Base-by-base conservation (phyloP, 352 stramenopile genomes). In the Phytopythium oedochilum region DNA sequence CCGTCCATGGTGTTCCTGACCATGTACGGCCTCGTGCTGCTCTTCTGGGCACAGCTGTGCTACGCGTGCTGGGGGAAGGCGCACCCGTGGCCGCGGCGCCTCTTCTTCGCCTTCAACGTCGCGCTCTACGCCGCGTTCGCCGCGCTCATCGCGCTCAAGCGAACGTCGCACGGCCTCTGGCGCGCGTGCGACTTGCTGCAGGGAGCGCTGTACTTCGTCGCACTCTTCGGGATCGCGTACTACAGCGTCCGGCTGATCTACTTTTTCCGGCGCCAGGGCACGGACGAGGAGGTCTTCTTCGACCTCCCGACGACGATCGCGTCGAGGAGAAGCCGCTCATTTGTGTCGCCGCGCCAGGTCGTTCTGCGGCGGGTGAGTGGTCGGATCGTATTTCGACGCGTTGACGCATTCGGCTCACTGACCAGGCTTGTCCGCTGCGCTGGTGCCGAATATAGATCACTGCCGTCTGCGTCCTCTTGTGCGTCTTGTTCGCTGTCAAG, bases 11-110 rank as follows among this genome's bases (percentile, higher is more conserved):
- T 93, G n/a, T 93, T 91, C 48, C 70, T 91, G 60, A 86, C 76
- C 56, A 93, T 88, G 75, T 91, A 93, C 52, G 80, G 76, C 11
- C 77, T 93, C 29, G 78, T 93, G 64, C 69, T 93, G 63, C 78
- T 93, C 44, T 93, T 93, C 51, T 91, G 81, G 73, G 80, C 83
- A 17, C 80, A 91, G 49, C 62, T 93, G n/a, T 93, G 83, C 66
- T 90, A 90, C 64, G 80, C 83, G 6, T 90, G 81, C 61, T 89
- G 81, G 71, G 78, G 77, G 40, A 88, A 86, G 46, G 72, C 73
- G 26, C 72, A 90, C 28, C 80, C 83, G 48, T 88, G 82, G 77
- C 83, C 82, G 28, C 70, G 80, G 9, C 75, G 78, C 18, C 52
- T 91, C 39, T 93, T 91, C 58, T 89, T 91, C 47, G 59, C 66